Percentiles rank a stretch among this genome's conserved stretches.
These are phyloP conservation scores for Penicillium concentricum DNA, from an alignment of 2,329 filamentous ascomycete species.

Conservation along the genomic window DNA sequence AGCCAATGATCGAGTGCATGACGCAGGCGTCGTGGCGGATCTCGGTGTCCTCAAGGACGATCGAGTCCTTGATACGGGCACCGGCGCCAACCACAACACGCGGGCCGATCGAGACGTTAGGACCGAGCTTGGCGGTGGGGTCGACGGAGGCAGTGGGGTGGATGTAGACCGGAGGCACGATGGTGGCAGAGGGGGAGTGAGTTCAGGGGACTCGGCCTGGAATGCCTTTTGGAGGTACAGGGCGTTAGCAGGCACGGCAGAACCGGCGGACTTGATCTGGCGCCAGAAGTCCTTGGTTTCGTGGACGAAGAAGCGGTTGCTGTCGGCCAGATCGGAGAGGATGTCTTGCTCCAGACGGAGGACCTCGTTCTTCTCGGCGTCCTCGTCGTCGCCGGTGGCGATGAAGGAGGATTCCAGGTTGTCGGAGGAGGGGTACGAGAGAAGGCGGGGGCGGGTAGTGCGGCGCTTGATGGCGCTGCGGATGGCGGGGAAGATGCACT, in stretches of 20 bases:
- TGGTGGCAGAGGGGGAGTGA: constrained; percentile 79
- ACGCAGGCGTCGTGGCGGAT: constrained; percentile 97
- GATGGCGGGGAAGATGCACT: constrained; percentile 95
- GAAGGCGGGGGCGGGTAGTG: constrained; percentile 81
- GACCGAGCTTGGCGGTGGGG: constrained; percentile 91
- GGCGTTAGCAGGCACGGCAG: constrained; percentile 92
- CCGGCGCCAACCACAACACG: constrained; percentile 80
- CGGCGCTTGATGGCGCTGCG: constrained; percentile 92
- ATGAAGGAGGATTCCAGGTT: constrained; percentile 74
- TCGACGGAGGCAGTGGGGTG: constrained; percentile 89
- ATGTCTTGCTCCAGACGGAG: constrained; percentile 97
- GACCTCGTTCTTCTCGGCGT: constrained; percentile 75
- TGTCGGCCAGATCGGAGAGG: constrained; percentile 90
- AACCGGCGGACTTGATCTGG: constrained; percentile 98
- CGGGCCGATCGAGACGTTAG: constrained; percentile 95
- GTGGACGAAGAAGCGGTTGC: constrained; percentile 96
- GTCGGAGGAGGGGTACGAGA: constrained; percentile 95
- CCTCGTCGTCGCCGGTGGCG: constrained; percentile 64
- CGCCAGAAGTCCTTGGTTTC: constrained; percentile 99
- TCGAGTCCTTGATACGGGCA: constrained; percentile 89
- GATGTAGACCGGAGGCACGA: constrained; percentile 91
- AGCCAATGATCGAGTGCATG: constrained; percentile 93
- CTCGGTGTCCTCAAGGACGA: constrained; percentile 91
- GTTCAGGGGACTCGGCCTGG: constrained; percentile 77
- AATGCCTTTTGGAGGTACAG: constrained; percentile 93